Evolutionary conservation across 2,329 filamentous ascomycete species (phyloP).

Genomic region (Aspergillus floridensis): DNA sequence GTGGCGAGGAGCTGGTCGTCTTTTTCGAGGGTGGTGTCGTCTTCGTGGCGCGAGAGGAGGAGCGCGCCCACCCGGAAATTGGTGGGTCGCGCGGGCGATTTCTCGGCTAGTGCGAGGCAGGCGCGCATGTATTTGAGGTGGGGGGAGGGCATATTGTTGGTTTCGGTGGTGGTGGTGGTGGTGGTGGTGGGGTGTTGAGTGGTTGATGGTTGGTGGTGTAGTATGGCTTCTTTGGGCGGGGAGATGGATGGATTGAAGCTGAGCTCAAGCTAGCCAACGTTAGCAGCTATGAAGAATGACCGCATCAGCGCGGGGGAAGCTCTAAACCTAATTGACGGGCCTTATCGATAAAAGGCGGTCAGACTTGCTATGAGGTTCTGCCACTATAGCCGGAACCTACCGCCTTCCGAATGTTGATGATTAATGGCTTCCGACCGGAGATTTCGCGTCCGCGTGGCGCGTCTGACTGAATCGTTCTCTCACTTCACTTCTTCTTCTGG

Average conservation of each 20-base stretch:
- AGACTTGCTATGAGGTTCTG: background rate
- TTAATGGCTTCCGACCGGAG: background rate
- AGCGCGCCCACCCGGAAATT: constrained; percentile 95
- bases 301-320: background rate
- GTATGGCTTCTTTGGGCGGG: background rate
- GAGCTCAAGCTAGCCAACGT: background rate
- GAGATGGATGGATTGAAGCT: background rate
- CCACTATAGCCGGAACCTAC: background rate
- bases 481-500: background rate
- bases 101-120: constrained; percentile 71
- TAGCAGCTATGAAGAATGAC: background rate
- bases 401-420: background rate
- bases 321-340: background rate
- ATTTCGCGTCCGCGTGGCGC: constrained; percentile 25
- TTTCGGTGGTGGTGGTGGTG: background rate
- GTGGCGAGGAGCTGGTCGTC: constrained; percentile 64
- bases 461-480: constrained; percentile 8
- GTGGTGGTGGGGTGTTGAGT: background rate
- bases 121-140: constrained; percentile 60
- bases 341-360: background rate
- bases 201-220: background rate
- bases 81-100: constrained; percentile 80
- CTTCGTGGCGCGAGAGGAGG: constrained; percentile 54
- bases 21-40: constrained; percentile 20
- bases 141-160: constrained; percentile 19